phyloP scores from a whole-genome alignment of 805 yeast genomes.

The Yamadazyma tumulicola region DNA sequence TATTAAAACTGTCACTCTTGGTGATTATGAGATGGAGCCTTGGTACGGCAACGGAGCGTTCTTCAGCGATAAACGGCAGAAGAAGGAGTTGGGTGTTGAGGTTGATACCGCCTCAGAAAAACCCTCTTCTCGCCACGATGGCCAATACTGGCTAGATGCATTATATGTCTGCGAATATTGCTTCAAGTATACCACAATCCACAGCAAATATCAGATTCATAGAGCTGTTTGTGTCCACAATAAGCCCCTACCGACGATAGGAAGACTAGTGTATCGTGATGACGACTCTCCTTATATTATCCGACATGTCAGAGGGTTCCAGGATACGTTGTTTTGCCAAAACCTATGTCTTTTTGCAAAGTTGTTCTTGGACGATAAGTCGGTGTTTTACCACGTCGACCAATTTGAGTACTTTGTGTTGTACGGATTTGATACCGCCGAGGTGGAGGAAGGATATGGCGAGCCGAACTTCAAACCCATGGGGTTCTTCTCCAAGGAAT shows the following conservation, averaged over 20 bases:
- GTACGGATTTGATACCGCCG: conserved; percentile 44
- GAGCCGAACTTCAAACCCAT: conserved; percentile 46
- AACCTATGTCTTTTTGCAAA: conserved; percentile 81
- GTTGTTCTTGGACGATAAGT: conserved; percentile 84
- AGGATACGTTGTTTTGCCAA: conserved; percentile 70
- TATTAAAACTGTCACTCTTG: conserved; percentile 63
- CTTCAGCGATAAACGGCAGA: conserved; percentile 30
- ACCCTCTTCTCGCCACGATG: background rate
- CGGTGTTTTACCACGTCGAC: conserved; percentile 77
- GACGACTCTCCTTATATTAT: conserved; percentile 46
- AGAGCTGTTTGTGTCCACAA: conserved; percentile 36
- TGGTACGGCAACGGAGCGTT: conserved; percentile 90
- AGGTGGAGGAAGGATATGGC: background rate
- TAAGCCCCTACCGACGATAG: conserved; percentile 44
- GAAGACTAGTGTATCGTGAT: conserved; percentile 66
- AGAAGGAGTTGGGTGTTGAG: conserved; percentile 5
- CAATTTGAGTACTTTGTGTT: conserved; percentile 76
- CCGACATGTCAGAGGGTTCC: conserved; percentile 63
- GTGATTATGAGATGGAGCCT: conserved; percentile 64
- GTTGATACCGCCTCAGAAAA: background rate
- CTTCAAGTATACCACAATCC: conserved; percentile 68
- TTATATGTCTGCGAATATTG: conserved; percentile 78
- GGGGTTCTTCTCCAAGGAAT: conserved; percentile 92
- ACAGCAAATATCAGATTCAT: conserved; percentile 49
- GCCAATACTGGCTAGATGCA: conserved; percentile 49